Percentiles rank a stretch among this genome's conserved stretches.
phyloP scores from a whole-genome alignment of 805 yeast genomes.

The Candida takata region DNA sequence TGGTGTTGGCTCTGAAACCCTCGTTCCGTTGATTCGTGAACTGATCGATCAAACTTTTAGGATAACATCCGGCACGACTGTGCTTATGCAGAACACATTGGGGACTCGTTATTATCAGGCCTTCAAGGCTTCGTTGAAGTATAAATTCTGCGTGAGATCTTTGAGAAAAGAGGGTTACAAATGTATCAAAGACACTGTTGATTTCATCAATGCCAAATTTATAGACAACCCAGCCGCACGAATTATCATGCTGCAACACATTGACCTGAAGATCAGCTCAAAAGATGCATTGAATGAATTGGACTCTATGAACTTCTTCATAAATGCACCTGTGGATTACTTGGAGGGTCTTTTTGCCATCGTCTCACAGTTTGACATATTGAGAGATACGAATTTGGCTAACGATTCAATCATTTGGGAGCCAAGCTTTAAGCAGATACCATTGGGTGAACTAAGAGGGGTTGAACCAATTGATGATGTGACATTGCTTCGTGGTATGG shows the following conservation, averaged over 20 bases:
- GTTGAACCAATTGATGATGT: slow-evolving; percentile 2
- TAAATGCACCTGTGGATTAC: slow-evolving; percentile 5
- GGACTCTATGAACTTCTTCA: slow-evolving; percentile 15
- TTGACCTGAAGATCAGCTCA: slow-evolving; percentile 13
- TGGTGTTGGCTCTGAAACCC: slow-evolving; percentile 8
- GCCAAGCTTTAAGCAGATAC: slow-evolving; percentile 13
- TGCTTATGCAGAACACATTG: slow-evolving; percentile 17
- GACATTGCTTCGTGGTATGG: slow-evolving; percentile 3
- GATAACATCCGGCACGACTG: slow-evolving; percentile 14
- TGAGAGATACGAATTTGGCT: slow-evolving; percentile 11
- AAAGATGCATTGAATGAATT: slow-evolving; percentile 12
- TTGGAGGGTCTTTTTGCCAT: slow-evolving; percentile 4
- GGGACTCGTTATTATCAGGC: slow-evolving; percentile 19
- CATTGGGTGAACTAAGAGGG: slow-evolving; percentile 2
- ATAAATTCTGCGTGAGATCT: slow-evolving; percentile 19
- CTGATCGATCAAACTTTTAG: slow-evolving; percentile 5
- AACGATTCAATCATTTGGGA: slow-evolving; percentile 19
- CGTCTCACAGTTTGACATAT: slow-evolving; percentile 4
- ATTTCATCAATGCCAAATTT: slow-evolving; percentile 15
- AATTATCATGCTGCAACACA: slow-evolving; percentile 9
- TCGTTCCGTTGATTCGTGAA: slow-evolving; percentile 1
- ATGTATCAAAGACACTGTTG: slow-evolving; percentile 19
- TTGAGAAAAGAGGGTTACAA: slow-evolving; percentile 20
- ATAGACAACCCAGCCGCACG: slow-evolving; percentile 15
- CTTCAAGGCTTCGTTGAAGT: slow-evolving; percentile 19